Conservation (phyloP, 2,329 filamentous ascomycete species). For the Alternaria gaisen region DNA sequence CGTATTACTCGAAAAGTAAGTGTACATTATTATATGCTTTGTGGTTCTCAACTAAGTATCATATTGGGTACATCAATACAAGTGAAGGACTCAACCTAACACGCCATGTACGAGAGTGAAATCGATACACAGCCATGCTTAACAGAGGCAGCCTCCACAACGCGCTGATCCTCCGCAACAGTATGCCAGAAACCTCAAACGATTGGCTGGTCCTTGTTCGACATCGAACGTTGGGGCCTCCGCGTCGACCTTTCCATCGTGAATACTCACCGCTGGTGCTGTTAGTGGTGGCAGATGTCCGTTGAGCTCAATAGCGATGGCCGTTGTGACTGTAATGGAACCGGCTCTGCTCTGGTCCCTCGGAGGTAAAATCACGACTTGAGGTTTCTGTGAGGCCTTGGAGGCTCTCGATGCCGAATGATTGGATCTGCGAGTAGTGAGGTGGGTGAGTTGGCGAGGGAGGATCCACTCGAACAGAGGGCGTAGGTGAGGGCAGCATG, state of each 20-base stretch:
- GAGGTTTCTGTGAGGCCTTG: neutral
- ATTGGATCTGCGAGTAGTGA: slow-evolving; percentile 6
- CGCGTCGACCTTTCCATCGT: slow-evolving; percentile 19
- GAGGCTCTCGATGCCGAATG: neutral
- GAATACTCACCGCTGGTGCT: slow-evolving; percentile 5
- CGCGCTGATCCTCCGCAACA: slow-evolving; percentile 1
- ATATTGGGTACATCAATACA: neutral
- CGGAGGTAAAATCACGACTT: neutral
- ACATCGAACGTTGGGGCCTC: slow-evolving; percentile 30
- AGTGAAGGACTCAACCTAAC: neutral
- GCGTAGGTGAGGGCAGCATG: slow-evolving; percentile 35
- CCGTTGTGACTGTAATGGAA: slow-evolving; percentile 32
- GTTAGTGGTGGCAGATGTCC: neutral
- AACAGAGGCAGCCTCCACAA: slow-evolving; percentile 5
- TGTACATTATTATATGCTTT: neutral
- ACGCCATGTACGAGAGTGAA: neutral
- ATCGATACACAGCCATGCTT: neutral
- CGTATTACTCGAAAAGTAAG: slow-evolving; percentile 15
- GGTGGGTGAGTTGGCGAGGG: slow-evolving; percentile 20
- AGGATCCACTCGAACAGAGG: slow-evolving; percentile 34
- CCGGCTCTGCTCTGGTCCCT: slow-evolving; percentile 1
- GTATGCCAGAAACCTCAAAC: neutral
- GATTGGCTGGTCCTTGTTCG: slow-evolving; percentile 8
- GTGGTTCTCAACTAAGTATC: neutral
- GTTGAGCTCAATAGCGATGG: slow-evolving; percentile 24